These are phyloP conservation scores for Sisymbrium irio DNA, from an alignment of 345 rosid genomes.

Conservation along the genomic window DNA sequence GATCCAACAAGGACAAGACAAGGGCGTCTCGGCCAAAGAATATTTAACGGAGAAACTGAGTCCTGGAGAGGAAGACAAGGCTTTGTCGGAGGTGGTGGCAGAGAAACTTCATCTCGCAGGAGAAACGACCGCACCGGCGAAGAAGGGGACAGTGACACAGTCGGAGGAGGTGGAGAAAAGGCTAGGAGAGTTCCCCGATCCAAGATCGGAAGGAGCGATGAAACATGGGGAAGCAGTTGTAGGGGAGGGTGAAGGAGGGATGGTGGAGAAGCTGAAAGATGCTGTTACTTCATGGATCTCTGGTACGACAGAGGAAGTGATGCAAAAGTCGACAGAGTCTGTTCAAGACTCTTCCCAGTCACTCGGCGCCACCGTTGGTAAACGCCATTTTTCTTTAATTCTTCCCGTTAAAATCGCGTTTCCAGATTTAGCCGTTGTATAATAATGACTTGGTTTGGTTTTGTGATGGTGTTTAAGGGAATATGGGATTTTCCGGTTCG, in stretches of 20 bases:
- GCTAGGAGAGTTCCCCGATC: slow-evolving; percentile 39
- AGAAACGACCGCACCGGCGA: slow-evolving; percentile 15
- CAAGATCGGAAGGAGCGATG: slow-evolving; percentile 12
- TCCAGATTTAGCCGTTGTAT: not conserved
- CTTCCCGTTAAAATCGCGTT: not conserved
- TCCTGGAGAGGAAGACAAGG: slow-evolving; percentile 79
- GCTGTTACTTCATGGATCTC: slow-evolving; percentile 60
- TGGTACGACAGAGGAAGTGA: slow-evolving; percentile 34
- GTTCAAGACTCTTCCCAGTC: slow-evolving; percentile 33
- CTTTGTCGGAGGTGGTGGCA: slow-evolving; percentile 54
- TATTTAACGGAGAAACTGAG: slow-evolving; percentile 57
- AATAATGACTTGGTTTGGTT: not conserved
- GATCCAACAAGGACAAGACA: slow-evolving; percentile 34
- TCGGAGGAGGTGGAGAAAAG: slow-evolving; percentile 53
- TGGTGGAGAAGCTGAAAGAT: slow-evolving; percentile 53
- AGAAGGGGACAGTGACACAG: slow-evolving; percentile 47
- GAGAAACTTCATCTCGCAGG: slow-evolving; percentile 40
- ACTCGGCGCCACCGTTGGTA: slow-evolving; percentile 36
- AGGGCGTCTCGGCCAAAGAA: slow-evolving; percentile 49
- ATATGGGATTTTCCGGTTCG: slow-evolving; percentile 24
- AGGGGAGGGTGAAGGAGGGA: slow-evolving; percentile 28
- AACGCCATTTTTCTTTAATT: not conserved
- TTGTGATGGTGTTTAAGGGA: slow-evolving; percentile 20
- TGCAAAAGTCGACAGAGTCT: slow-evolving; percentile 32
- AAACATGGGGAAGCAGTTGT: slow-evolving; percentile 24